These are phyloP conservation scores for Sphaerosporella brunnea DNA, from an alignment of 495 filamentous ascomycete species.

Conservation along the genomic window DNA sequence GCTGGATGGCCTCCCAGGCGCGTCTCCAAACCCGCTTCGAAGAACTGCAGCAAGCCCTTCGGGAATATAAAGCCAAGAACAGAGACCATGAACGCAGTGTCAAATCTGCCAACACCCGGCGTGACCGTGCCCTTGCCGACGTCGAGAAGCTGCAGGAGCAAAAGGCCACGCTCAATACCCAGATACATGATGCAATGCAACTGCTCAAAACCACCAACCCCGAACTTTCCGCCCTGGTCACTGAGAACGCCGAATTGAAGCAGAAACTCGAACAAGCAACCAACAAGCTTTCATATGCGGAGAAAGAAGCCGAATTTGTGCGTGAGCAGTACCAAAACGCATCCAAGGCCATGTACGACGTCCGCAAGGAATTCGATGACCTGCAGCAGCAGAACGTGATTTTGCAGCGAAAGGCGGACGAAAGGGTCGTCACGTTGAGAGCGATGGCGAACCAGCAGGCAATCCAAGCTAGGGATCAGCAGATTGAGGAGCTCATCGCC, in stretches of 20 bases:
- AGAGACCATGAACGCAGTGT: slow-evolving; percentile 2
- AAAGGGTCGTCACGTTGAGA: slow-evolving; percentile 29
- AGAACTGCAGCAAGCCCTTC: slow-evolving; percentile 9
- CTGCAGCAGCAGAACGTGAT: slow-evolving; percentile 33
- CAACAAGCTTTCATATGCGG: slow-evolving; percentile 28
- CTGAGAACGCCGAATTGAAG: slow-evolving; percentile 30
- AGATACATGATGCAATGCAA: too few species aligned
- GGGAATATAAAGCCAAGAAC: slow-evolving; percentile 6
- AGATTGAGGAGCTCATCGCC: not conserved
- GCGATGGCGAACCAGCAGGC: not conserved
- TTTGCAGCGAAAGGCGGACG: slow-evolving; percentile 34
- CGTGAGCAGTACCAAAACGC: slow-evolving; percentile 47
- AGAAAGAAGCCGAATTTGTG: slow-evolving; percentile 39
- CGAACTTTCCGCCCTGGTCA: too few species aligned
- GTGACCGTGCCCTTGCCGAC: slow-evolving; percentile 9
- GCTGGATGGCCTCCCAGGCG: slow-evolving; percentile 19
- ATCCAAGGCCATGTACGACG: slow-evolving; percentile 36
- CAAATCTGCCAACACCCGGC: slow-evolving; percentile 6
- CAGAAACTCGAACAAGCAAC: slow-evolving; percentile 34
- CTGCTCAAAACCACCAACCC: too few species aligned
- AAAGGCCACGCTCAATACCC: slow-evolving; percentile 9
- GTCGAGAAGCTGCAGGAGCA: slow-evolving; percentile 11
- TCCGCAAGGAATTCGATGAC: slow-evolving; percentile 34
- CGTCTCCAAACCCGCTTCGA: slow-evolving; percentile 16
- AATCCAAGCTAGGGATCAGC: not conserved